These are phyloP conservation scores for Podospora pseudopauciseta DNA, from an alignment of 495 filamentous ascomycete species.

Conservation along the genomic window DNA sequence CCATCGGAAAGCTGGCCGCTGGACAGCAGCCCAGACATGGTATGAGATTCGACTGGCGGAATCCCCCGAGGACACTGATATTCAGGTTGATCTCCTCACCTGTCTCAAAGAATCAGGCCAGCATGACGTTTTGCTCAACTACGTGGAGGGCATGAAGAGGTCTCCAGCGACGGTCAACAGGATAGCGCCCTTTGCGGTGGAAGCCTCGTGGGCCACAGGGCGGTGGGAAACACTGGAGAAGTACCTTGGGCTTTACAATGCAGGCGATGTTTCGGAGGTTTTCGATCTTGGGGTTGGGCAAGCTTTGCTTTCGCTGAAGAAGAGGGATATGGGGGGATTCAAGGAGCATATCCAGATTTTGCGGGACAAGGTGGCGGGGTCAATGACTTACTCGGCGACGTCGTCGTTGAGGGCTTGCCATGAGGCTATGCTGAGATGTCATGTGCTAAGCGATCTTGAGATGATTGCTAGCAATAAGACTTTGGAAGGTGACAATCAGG, in stretches of 20 bases:
- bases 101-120: constrained; percentile 92
- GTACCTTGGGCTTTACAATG: constrained; percentile 54
- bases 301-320: constrained; percentile 62
- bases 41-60: constrained; percentile 84
- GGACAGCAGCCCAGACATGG: constrained; percentile 97
- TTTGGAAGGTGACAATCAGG: constrained; percentile 35
- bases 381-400: constrained; percentile 69
- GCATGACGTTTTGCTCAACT: constrained; percentile 80
- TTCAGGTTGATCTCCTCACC: constrained; percentile 77
- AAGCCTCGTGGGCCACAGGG: constrained; percentile 85
- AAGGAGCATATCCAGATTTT: constrained; percentile 56
- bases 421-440: constrained; percentile 74
- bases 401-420: constrained; percentile 77
- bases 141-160: constrained; percentile 71
- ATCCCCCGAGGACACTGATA: constrained; percentile 68
- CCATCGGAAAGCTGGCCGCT: constrained; percentile 88
- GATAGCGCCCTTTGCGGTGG: constrained; percentile 74
- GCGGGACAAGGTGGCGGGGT: constrained; percentile 65
- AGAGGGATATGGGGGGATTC: constrained; percentile 54
- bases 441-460: constrained; percentile 84
- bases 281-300: constrained; percentile 81
- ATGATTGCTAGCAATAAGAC: constrained; percentile 58
- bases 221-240: constrained; percentile 72
- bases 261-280: constrained; percentile 55
- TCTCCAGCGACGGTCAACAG: constrained; percentile 49